Evolutionary conservation across 768 basidiomycete genomes (phyloP), one percentile per base, ranked within the genome.

Genomic region (Grammothele lineata): DNA sequence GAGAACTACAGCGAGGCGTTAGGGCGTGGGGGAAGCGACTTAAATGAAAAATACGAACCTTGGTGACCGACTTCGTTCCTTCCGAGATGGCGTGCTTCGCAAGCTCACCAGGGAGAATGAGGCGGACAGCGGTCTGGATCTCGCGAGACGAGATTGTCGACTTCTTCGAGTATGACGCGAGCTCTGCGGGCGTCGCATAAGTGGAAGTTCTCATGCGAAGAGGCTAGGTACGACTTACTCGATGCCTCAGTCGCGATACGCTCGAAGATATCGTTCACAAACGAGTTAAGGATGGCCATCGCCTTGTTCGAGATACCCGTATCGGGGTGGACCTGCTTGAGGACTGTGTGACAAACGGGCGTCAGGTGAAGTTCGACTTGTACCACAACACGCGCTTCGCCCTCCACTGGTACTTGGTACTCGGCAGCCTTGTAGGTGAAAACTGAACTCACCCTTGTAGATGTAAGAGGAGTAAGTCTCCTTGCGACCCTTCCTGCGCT

Each of bases 71-170:
- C 71, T 85, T 85, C 42, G 80, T 85, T 48, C 95, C 95, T 69
- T 98, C 95, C 22, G 92, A 95, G 67, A 97, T 96, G 45, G 95
- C 95, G 66, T 98, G 95, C 77, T 98, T 98, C 63, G 93, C 89
- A 36, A 98, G 82, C 71, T 97, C 94, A 70, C 93, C 95, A 51
- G 94, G 93, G 22, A 98, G 85, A 62, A 98, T 96, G 37, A 95
- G 78, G 47, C 94, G 87, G 41, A 96, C 94, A 33, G 90, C 79
- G 24, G 95, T 98, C 71, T 97, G 95, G 62, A 98, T 98, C 71
- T 98, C 95, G 50, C 95, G 89, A 19, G 92, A 96, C 17, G 94
- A 95, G 67, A 98, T 98, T 36, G 95, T 97, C 3, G 95, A 96
- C 71, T 96, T 95, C 81, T 97, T 95, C 46, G 94, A 96, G 78